These are phyloP conservation scores for Tylopilus sp. DNA, from an alignment of 768 basidiomycete species.

Conservation along the genomic window DNA sequence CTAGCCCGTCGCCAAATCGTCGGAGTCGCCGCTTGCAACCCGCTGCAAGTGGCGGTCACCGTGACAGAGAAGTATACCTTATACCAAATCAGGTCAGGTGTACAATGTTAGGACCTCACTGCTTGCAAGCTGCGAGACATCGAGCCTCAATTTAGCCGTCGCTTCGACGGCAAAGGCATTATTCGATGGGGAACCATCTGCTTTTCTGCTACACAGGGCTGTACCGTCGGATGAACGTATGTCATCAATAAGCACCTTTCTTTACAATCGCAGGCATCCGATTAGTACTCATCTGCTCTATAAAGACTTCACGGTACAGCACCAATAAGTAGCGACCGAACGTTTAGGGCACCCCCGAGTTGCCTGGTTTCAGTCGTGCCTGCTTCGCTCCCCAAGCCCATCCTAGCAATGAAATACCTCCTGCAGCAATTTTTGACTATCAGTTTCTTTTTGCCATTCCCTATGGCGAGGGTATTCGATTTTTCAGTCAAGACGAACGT, in stretches of 20 bases:
- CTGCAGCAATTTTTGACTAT: neutral
- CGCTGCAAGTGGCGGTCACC: too few relatives aligned
- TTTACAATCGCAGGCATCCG: neutral
- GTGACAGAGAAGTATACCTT: too few relatives aligned
- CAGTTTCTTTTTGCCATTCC: neutral
- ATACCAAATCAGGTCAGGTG: too few relatives aligned
- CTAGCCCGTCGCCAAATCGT: too few relatives aligned
- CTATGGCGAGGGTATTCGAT: conserved; percentile 12
- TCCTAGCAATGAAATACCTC: neutral
- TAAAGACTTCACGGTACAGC: conserved; percentile 5
- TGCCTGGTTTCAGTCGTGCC: neutral
- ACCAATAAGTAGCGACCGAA: neutral
- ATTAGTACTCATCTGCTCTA: neutral
- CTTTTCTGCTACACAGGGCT: neutral
- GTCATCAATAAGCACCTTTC: neutral
- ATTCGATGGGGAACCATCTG: conserved; percentile 8
- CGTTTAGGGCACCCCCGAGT: neutral
- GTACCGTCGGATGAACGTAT: too few relatives aligned
- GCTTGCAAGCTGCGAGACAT: too few relatives aligned
- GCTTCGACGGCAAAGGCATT: neutral
- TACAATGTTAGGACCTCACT: too few relatives aligned
- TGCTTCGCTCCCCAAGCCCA: neutral
- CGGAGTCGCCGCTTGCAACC: too few relatives aligned
- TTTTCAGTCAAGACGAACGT: conserved; percentile 21
- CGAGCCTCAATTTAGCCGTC: too few relatives aligned